phyloP scores from a whole-genome alignment of 2,329 filamentous ascomycete genomes.

The Fusarium euwallaceae region DNA sequence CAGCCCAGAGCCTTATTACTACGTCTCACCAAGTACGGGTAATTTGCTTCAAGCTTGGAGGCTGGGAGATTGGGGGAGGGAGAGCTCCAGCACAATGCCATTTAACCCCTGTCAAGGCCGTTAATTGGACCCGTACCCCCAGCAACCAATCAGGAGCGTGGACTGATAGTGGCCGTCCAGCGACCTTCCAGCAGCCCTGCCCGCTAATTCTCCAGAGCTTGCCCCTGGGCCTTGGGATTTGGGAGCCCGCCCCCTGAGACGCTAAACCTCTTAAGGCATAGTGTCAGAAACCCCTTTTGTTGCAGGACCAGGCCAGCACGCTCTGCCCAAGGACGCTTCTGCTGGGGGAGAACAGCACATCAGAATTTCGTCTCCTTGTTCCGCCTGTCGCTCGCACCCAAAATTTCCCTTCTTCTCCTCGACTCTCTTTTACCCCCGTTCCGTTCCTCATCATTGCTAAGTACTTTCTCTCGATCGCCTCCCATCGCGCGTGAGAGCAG shows the following conservation, averaged over 20 bases:
- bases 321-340: conserved; percentile 42
- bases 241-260: conserved; percentile 31
- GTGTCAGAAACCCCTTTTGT: conserved; percentile 52
- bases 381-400: conserved; percentile 47
- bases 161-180: conserved; percentile 23
- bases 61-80: conserved; percentile 1
- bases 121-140: conserved; percentile 39
- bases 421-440: conserved; percentile 44
- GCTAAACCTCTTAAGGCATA: conserved; percentile 46
- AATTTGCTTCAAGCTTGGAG: conserved; percentile 35
- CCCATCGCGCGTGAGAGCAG: conserved; percentile 46
- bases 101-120: conserved; percentile 36
- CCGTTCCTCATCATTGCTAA: conserved; percentile 53
- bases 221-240: conserved; percentile 39
- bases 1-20: not conserved
- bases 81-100: conserved; percentile 31
- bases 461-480: conserved; percentile 50
- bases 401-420: conserved; percentile 49
- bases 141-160: conserved; percentile 38
- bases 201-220: conserved; percentile 48
- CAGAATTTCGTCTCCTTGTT: conserved; percentile 51
- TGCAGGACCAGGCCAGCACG: conserved; percentile 43
- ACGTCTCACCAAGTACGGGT: conserved; percentile 19
- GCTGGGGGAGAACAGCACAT: conserved; percentile 50
- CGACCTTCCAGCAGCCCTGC: conserved; percentile 40